These are phyloP conservation scores for Gossypium lobatum DNA, from an alignment of 441 rosid species.

Conservation along the genomic window DNA sequence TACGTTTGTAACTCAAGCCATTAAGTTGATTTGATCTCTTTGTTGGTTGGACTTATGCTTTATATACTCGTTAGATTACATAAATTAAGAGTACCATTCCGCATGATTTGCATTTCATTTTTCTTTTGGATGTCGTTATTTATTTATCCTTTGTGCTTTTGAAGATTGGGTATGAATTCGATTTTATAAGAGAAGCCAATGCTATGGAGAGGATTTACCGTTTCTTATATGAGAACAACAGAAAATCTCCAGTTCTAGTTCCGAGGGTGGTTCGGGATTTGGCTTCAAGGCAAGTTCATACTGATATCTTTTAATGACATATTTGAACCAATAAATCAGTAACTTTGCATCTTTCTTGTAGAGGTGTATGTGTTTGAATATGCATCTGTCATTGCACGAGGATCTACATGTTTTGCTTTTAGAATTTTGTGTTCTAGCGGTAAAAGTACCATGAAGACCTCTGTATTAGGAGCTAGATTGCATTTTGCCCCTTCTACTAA, in stretches of 20 bases:
- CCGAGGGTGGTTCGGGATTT: conserved; percentile 55
- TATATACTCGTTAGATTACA: neutral
- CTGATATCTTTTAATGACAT: neutral
- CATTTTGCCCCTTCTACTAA: neutral
- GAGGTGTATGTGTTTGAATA: neutral
- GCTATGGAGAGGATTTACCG: conserved; percentile 78
- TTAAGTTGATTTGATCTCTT: neutral
- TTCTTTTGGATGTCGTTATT: conserved; percentile 6
- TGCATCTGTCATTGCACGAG: conserved; percentile 1
- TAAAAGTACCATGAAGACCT: too few species aligned
- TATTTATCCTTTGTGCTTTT: conserved; percentile 22
- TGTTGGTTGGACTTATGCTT: neutral
- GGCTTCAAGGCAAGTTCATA: conserved; percentile 64
- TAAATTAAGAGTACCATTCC: neutral
- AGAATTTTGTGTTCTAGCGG: neutral
- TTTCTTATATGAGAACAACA: conserved; percentile 69
- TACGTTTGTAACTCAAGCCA: neutral
- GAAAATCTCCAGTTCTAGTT: conserved; percentile 71
- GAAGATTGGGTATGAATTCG: conserved; percentile 95
- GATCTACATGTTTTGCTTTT: neutral
- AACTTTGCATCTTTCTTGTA: neutral
- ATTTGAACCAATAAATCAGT: conserved; percentile 2
- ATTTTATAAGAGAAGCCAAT: conserved; percentile 75
- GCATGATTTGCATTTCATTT: conserved; percentile 7
- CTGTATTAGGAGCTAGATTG: too few species aligned